A percentile compares a stretch with the other conserved stretches of the same genome.
These are phyloP conservation scores for Verticillium tricorpus DNA, from an alignment of 2,329 filamentous ascomycete species.

Conservation along the genomic window DNA sequence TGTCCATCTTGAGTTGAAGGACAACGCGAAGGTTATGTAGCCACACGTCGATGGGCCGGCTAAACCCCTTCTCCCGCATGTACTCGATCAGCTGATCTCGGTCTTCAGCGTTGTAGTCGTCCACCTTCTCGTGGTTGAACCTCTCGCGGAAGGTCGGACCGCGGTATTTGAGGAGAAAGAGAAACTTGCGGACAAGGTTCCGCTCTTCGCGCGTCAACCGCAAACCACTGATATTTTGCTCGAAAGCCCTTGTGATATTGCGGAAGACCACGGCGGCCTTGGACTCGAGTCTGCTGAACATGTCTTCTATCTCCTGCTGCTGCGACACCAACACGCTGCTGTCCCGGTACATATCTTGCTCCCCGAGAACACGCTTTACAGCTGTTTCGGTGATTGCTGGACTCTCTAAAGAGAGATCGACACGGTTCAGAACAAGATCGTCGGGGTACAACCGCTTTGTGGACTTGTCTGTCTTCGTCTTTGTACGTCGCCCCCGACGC, in stretches of 20 bases:
- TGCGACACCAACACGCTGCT: conserved; percentile 6
- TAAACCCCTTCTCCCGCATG: conserved; percentile 17
- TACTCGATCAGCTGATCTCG: conserved; percentile 15
- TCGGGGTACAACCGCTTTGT: conserved; percentile 12
- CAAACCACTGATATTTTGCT: conserved; percentile 4
- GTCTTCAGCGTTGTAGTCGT: conserved; percentile 26
- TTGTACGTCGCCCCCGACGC: background rate
- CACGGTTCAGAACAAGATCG: conserved; percentile 18
- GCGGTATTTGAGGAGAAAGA: conserved; percentile 41
- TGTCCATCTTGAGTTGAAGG: background rate
- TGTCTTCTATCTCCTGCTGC: conserved; percentile 18
- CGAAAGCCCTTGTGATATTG: conserved; percentile 13
- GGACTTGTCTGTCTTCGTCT: conserved; percentile 1
- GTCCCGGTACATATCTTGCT: conserved; percentile 21
- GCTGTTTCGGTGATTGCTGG: conserved; percentile 14
- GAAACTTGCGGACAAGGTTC: conserved; percentile 36
- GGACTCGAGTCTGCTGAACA: conserved; percentile 18
- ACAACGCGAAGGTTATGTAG: conserved; percentile 20
- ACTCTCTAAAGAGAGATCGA: conserved; percentile 13
- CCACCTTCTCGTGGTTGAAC: conserved; percentile 26
- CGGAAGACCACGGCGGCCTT: conserved; percentile 13
- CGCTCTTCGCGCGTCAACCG: conserved; percentile 15
- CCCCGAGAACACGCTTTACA: conserved; percentile 17
- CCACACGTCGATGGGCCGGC: conserved; percentile 22
- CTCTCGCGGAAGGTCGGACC: conserved; percentile 25